Evolutionary conservation across 2,329 filamentous ascomycete species (phyloP).

Genomic region (Hirsutella rhossiliensis): DNA sequence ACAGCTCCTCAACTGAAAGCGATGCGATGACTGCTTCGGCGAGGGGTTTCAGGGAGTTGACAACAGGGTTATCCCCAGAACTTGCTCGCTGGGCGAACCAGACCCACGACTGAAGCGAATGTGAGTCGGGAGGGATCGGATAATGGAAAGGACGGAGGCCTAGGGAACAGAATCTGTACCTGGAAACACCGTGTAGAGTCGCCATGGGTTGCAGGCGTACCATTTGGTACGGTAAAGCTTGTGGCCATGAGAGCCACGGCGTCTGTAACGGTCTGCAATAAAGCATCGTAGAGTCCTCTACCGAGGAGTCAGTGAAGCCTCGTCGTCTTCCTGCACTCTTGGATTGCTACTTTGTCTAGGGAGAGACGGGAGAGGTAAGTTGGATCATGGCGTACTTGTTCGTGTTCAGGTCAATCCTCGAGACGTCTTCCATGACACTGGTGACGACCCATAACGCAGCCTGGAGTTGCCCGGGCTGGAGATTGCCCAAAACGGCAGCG

Average conservation of each 20-base stretch:
- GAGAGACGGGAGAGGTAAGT: neutral
- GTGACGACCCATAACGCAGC: slow-evolving; percentile 51
- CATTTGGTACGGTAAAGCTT: slow-evolving; percentile 19
- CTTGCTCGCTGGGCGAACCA: slow-evolving; percentile 58
- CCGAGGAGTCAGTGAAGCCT: slow-evolving; percentile 5
- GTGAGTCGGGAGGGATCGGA: slow-evolving; percentile 4
- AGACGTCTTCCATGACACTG: slow-evolving; percentile 22
- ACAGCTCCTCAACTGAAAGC: slow-evolving; percentile 45
- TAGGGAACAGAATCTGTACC: too few species aligned
- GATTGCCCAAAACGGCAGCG: slow-evolving; percentile 32
- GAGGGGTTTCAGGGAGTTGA: slow-evolving; percentile 47
- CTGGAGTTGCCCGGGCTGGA: slow-evolving; percentile 35
- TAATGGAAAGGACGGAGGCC: too few species aligned
- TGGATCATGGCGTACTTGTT: slow-evolving; percentile 33
- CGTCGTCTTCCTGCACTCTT: too few species aligned
- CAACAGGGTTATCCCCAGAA: slow-evolving; percentile 42
- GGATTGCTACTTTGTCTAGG: too few species aligned
- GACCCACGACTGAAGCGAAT: slow-evolving; percentile 50
- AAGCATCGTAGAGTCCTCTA: slow-evolving; percentile 24
- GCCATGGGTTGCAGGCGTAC: slow-evolving; percentile 26
- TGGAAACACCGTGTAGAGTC: slow-evolving; percentile 51
- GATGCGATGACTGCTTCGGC: slow-evolving; percentile 48
- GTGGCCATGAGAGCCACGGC: slow-evolving; percentile 26
- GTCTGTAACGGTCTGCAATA: slow-evolving; percentile 28
- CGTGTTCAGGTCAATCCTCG: slow-evolving; percentile 51